A percentile compares a stretch with the other conserved stretches of the same genome.
These are phyloP conservation scores for Tulasnella sp. DNA, from an alignment of 768 basidiomycete genomes.

Conservation along the genomic window DNA sequence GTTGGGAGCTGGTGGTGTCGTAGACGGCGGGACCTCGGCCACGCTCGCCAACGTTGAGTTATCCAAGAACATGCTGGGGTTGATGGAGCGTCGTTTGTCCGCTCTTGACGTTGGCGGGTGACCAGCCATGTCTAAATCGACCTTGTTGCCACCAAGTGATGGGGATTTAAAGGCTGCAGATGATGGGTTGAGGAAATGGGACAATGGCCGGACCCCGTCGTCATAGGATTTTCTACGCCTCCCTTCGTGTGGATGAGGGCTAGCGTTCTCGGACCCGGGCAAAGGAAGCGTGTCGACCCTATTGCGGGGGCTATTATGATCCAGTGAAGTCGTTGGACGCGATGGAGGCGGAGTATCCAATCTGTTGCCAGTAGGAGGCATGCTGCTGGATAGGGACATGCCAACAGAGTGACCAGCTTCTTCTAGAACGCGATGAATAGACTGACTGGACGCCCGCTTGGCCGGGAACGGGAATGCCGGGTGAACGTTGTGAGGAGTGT, in stretches of 20 bases:
- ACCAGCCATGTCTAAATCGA: constrained; percentile 25
- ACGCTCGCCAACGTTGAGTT: constrained; percentile 14
- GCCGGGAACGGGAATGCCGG: constrained; percentile 7
- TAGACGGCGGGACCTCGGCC: not conserved
- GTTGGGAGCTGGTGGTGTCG: constrained; percentile 10
- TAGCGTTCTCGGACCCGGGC: not conserved
- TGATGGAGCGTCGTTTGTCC: constrained; percentile 43
- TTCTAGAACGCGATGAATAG: constrained; percentile 9
- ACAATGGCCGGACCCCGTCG: constrained; percentile 33
- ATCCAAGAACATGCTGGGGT: constrained; percentile 36
- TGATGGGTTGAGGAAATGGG: constrained; percentile 22
- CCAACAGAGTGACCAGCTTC: not conserved
- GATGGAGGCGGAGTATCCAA: constrained; percentile 3
- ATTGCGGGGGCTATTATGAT: not conserved
- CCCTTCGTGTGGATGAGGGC: not conserved
- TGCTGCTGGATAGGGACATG: not conserved
- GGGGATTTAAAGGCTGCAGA: too few species aligned
- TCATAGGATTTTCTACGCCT: constrained; percentile 34
- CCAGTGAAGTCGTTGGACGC: not conserved
- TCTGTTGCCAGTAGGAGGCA: not conserved
- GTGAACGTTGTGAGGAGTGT: constrained; percentile 3
- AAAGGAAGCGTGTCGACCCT: constrained; percentile 2
- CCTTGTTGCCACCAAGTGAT: constrained; percentile 8
- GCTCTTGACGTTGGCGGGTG: constrained; percentile 30
- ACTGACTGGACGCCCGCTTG: constrained; percentile 10